A percentile compares a stretch with the other conserved stretches of the same genome.
These are phyloP conservation scores for Entophlyctis luteolus DNA, from an alignment of 192 early-diverging fungal genomes.

Conservation along the genomic window DNA sequence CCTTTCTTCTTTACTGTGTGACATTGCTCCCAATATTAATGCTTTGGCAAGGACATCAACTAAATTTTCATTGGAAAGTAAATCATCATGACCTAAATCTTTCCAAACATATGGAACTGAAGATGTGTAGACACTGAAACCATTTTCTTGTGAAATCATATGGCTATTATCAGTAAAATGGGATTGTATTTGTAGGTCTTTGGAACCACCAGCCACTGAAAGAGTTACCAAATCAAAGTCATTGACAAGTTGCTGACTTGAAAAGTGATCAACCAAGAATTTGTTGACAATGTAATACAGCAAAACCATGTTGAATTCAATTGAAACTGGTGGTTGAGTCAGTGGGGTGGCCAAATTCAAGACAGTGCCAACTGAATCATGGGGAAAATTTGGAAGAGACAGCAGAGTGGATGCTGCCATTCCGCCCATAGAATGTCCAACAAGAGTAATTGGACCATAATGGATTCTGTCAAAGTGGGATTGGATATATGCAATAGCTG, in stretches of 20 bases:
- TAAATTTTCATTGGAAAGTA: constrained; percentile 61
- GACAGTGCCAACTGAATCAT: constrained; percentile 72
- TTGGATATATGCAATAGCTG: constrained; percentile 35
- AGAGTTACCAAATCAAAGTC: constrained; percentile 56
- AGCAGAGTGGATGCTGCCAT: constrained; percentile 83
- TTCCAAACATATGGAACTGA: constrained; percentile 84
- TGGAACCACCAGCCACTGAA: constrained; percentile 85
- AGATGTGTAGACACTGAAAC: constrained; percentile 76
- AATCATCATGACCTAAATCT: constrained; percentile 77
- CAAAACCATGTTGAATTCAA: constrained; percentile 55
- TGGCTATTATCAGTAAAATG: constrained; percentile 65
- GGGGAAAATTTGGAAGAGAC: constrained; percentile 63
- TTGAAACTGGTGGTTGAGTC: constrained; percentile 68
- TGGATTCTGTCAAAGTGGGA: too few species aligned
- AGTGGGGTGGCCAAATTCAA: constrained; percentile 90
- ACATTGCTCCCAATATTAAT: too few species aligned
- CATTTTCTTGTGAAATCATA: constrained; percentile 60
- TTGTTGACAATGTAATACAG: constrained; percentile 66
- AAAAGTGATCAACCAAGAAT: constrained; percentile 60
- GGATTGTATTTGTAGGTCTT: constrained; percentile 80
- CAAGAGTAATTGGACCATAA: constrained; percentile 68
- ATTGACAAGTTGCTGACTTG: neutral
- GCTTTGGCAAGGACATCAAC: neutral
- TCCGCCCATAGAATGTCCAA: constrained; percentile 96
- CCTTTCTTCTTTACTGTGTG: too few species aligned